Evolutionary conservation across 805 yeast species (phyloP).

Genomic region (Geotrichum ghanense): DNA sequence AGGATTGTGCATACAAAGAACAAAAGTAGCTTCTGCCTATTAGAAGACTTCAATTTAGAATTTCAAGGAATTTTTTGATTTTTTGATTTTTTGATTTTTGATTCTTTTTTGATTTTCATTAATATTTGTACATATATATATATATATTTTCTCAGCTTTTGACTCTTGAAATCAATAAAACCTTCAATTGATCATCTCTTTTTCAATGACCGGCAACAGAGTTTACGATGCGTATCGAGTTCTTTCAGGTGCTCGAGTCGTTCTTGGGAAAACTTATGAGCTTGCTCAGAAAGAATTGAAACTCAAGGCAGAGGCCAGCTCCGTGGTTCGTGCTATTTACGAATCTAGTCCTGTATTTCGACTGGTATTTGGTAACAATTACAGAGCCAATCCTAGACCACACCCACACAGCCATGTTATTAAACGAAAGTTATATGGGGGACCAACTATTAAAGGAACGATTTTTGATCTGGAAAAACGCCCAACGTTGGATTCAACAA

Average conservation of each 20-base stretch:
- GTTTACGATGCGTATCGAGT: conserved; percentile 1
- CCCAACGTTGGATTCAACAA: neutral
- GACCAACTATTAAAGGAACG: neutral
- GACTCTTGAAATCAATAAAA: too few species aligned
- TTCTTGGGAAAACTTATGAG: neutral
- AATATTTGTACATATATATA: too few species aligned
- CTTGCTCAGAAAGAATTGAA: neutral
- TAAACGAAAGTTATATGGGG: neutral
- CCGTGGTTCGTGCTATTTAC: neutral
- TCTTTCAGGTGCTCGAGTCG: neutral
- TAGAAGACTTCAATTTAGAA: neutral
- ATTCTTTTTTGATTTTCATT: too few species aligned
- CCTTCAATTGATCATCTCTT: too few species aligned
- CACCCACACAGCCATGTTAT: neutral
- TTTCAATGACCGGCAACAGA: neutral
- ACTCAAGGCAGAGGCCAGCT: neutral
- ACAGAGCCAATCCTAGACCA: neutral
- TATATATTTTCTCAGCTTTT: too few species aligned
- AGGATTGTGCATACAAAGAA: too few species aligned
- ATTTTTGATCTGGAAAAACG: neutral
- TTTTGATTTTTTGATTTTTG: too few species aligned
- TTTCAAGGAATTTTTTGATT: too few species aligned
- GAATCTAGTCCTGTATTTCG: neutral
- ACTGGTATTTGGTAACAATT: neutral
- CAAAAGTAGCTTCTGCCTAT: neutral